Evolutionary conservation across 306 rosid genomes (phyloP).

Genomic region (Dalbergia oliveri): DNA sequence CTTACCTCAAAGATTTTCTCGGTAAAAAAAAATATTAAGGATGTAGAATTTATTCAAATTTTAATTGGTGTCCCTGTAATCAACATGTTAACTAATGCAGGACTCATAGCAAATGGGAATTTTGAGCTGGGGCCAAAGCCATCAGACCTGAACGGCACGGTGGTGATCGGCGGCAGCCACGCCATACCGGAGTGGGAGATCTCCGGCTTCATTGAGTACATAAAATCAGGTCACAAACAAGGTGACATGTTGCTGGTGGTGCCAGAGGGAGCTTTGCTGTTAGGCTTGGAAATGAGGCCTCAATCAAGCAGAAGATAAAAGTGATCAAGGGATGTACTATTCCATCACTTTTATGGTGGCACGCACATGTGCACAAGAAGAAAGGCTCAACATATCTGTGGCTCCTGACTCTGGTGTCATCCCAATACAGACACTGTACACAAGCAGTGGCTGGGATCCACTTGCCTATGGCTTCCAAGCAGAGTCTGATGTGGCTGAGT

Average conservation of each 20-base stretch:
- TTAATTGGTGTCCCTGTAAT: too few relatives aligned
- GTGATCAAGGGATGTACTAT: slow-evolving; percentile 79
- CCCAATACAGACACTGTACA: slow-evolving; percentile 88
- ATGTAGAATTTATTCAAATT: too few relatives aligned
- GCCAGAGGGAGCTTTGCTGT: slow-evolving; percentile 93
- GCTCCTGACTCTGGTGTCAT: slow-evolving; percentile 84
- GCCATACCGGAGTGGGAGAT: slow-evolving; percentile 87
- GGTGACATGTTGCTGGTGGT: slow-evolving; percentile 98
- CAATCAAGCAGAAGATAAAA: slow-evolving; percentile 69
- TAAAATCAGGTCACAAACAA: slow-evolving; percentile 93
- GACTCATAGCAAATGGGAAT: slow-evolving; percentile 78
- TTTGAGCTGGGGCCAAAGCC: slow-evolving; percentile 80
- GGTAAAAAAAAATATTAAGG: too few relatives aligned
- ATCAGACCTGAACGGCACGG: slow-evolving; percentile 74
- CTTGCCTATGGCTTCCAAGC: slow-evolving; percentile 89
- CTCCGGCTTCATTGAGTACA: slow-evolving; percentile 88
- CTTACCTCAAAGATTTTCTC: too few relatives aligned
- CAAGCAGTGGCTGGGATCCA: slow-evolving; percentile 93
- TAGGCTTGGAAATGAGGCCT: slow-evolving; percentile 93
- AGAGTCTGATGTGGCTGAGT: slow-evolving; percentile 46
- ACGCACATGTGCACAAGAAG: slow-evolving; percentile 95
- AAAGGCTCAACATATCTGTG: slow-evolving; percentile 74
- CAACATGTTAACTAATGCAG: slow-evolving; percentile 48
- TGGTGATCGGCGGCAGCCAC: slow-evolving; percentile 65
- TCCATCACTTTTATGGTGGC: slow-evolving; percentile 90